phyloP scores from a whole-genome alignment of 2,329 filamentous ascomycete genomes.

The Beauveria rudraprayagi region DNA sequence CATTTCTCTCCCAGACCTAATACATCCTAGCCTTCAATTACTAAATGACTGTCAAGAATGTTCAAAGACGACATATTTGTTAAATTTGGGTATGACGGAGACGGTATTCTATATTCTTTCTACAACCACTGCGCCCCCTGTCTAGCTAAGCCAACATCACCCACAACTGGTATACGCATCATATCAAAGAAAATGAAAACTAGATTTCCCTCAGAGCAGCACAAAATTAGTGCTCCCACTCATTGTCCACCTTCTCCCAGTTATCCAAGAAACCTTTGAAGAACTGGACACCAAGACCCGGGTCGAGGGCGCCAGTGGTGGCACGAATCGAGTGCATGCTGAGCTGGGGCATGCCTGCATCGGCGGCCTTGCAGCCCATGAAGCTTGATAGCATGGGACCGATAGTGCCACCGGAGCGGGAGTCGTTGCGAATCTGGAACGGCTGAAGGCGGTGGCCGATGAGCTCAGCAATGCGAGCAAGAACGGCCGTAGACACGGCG shows the following conservation, averaged over 20 bases:
- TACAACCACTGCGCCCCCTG: neutral
- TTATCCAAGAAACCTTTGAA: constrained; percentile 85
- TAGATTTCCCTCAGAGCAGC: neutral
- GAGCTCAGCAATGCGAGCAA: constrained; percentile 71
- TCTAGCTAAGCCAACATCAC: neutral
- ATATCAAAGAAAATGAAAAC: no score
- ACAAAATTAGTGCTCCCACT: constrained; percentile 48
- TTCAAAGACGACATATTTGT: neutral
- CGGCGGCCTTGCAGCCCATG: constrained; percentile 75
- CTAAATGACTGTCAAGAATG: neutral
- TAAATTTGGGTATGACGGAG: neutral
- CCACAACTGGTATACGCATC: neutral
- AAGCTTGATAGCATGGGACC: constrained; percentile 78
- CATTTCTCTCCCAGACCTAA: neutral
- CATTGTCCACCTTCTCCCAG: constrained; percentile 75
- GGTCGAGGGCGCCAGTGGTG: constrained; percentile 77
- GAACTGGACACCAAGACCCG: constrained; percentile 76
- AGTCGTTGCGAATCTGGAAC: constrained; percentile 95
- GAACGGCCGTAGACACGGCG: constrained; percentile 70
- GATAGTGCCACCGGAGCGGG: constrained; percentile 83
- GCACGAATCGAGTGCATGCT: constrained; percentile 92
- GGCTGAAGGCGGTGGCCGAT: constrained; percentile 65
- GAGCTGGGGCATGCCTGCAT: constrained; percentile 83
- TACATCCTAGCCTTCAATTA: neutral
- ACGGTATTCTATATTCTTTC: neutral